These are phyloP conservation scores for Colletotrichum sp. DNA, from an alignment of 2,329 filamentous ascomycete genomes.

Conservation along the genomic window DNA sequence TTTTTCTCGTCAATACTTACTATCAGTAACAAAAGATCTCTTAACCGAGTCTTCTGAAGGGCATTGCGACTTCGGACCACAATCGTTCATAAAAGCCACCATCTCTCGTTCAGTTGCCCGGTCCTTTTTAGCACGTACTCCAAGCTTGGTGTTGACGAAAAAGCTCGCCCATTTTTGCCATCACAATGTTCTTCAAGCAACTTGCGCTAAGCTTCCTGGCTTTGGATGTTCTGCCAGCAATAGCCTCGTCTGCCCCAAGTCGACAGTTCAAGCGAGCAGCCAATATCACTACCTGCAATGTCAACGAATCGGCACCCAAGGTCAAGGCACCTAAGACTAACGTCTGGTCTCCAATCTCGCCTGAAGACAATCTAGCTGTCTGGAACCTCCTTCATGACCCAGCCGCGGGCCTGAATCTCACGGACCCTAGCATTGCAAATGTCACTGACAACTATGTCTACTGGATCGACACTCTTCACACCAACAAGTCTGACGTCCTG, in stretches of 20 bases:
- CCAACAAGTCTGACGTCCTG: conserved; percentile 53
- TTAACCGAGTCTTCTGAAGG: neutral
- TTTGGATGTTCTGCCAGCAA: neutral
- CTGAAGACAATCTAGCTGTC: conserved; percentile 46
- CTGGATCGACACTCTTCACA: conserved; percentile 50
- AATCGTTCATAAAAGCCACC: neutral
- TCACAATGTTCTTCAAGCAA: neutral
- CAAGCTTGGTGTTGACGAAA: fast-evolving
- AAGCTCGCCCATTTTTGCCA: neutral
- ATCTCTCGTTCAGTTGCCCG: neutral
- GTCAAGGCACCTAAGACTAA: conserved; percentile 43
- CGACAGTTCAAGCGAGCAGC: neutral
- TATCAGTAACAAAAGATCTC: neutral
- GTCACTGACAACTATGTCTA: conserved; percentile 51
- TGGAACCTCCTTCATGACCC: conserved; percentile 47
- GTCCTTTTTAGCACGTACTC: fast-evolving
- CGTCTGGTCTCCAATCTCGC: conserved; percentile 44
- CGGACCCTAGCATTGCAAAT: conserved; percentile 36
- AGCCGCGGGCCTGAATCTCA: conserved; percentile 48
- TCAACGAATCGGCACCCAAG: conserved; percentile 14
- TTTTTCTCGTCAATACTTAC: neutral
- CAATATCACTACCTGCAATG: conserved; percentile 9
- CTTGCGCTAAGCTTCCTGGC: neutral
- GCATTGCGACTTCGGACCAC: neutral
- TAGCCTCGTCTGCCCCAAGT: neutral